These are phyloP conservation scores for Syzygium oleosum DNA, from an alignment of 345 rosid species.

Conservation along the genomic window DNA sequence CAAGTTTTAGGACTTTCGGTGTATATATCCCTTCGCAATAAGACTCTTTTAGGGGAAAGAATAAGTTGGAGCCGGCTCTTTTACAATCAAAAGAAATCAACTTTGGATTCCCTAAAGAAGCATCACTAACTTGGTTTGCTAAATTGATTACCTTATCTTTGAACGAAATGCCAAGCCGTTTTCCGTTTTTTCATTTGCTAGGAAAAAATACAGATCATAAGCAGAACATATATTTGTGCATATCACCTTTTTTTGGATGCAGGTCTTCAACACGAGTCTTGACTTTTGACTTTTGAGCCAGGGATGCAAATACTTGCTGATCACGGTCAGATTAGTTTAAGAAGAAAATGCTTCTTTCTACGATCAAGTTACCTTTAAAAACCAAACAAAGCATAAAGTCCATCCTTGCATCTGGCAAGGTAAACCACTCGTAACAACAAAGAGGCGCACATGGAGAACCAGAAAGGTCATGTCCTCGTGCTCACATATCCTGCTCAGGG, in stretches of 20 bases:
- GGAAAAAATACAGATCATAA: not conserved
- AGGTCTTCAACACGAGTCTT: not conserved
- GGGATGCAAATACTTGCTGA: not conserved
- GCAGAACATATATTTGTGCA: not conserved
- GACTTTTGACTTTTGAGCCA: not conserved
- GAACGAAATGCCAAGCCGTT: not conserved
- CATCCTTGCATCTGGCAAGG: not conserved
- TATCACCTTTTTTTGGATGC: not conserved
- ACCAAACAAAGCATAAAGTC: not conserved
- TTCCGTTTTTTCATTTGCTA: not conserved
- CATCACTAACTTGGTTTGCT: not conserved
- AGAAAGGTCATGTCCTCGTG: constrained; percentile 33
- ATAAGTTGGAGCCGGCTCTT: not conserved
- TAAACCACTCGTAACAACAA: constrained; percentile 5
- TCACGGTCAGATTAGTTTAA: not conserved
- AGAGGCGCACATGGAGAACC: constrained; percentile 6
- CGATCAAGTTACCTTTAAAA: not conserved
- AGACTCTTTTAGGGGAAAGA: not conserved
- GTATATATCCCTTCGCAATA: not conserved
- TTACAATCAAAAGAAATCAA: not conserved
- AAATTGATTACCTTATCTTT: not conserved
- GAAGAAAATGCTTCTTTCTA: not conserved
- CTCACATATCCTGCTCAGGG: constrained; percentile 79
- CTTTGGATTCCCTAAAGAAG: not conserved
- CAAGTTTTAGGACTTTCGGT: no score